These are phyloP conservation scores for Euphorbia peplus DNA, from an alignment of 345 rosid genomes.

Conservation along the genomic window DNA sequence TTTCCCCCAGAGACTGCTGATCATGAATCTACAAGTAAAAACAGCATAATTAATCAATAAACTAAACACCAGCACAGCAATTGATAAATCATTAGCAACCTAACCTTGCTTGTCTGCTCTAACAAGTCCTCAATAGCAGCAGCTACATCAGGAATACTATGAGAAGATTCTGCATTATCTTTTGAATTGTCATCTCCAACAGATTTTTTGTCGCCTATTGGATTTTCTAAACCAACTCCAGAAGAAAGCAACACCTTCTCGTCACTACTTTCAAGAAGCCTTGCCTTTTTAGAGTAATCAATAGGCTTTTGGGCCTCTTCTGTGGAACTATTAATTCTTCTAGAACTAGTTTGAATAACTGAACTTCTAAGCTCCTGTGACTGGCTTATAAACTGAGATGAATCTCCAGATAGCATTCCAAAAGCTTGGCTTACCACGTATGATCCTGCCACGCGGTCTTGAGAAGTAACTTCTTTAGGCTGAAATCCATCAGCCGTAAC, in stretches of 20 bases:
- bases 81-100: conserved; percentile 9
- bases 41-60: conserved; percentile 24
- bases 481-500: conserved; percentile 53
- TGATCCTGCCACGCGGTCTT: conserved; percentile 60
- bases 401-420: conserved; percentile 44
- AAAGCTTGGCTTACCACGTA: conserved; percentile 61
- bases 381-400: conserved; percentile 51
- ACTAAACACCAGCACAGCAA: conserved; percentile 5
- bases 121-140: conserved; percentile 87
- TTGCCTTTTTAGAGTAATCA: conserved; percentile 49
- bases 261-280: conserved; percentile 40
- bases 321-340: conserved; percentile 25
- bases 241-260: conserved; percentile 32
- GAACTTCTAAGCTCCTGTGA: conserved; percentile 37
- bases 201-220: conserved; percentile 29
- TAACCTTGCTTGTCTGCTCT: conserved; percentile 89
- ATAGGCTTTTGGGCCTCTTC: conserved; percentile 36
- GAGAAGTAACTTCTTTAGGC: conserved; percentile 72
- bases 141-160: conserved; percentile 78
- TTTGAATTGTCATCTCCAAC: conserved; percentile 30
- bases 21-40: conserved; percentile 61
- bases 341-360: conserved; percentile 25
- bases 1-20: conserved; percentile 55
- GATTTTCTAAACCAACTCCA: conserved; percentile 32
- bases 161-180: conserved; percentile 42